phyloP scores from a whole-genome alignment of 345 rosid genomes.

The Euphorbia lathyris region DNA sequence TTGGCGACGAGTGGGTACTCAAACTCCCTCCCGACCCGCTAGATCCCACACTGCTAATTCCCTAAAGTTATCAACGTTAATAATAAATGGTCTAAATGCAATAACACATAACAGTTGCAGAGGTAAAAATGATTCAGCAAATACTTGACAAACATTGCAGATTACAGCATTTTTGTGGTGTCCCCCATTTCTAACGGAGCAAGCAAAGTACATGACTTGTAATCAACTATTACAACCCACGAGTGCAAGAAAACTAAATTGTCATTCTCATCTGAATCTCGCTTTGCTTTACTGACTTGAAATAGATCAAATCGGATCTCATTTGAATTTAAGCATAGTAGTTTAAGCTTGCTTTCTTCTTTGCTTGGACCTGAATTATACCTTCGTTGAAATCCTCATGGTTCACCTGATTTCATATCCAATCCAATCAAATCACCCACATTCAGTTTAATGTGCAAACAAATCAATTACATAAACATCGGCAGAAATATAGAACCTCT shows the following conservation, averaged over 20 bases:
- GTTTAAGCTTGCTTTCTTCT: conserved; percentile 98
- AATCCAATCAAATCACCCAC: not conserved
- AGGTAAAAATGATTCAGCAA: not conserved
- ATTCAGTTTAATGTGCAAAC: not conserved
- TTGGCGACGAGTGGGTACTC: no score
- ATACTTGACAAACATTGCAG: not conserved
- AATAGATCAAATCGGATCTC: not conserved
- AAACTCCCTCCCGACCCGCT: no score
- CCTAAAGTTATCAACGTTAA: no score
- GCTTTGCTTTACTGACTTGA: conserved; percentile 1
- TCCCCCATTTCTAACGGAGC: not conserved
- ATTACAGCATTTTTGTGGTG: not conserved
- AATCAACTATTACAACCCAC: not conserved
- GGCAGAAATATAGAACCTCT: no score
- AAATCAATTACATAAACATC: not conserved
- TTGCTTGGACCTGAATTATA: conserved; percentile 97
- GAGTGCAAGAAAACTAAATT: not conserved
- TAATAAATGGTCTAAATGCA: no score
- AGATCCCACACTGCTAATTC: no score
- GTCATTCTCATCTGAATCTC: not conserved
- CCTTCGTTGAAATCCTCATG: conserved; percentile 99
- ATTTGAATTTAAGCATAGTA: conserved; percentile 61
- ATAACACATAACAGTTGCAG: no score
- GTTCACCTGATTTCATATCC: conserved; percentile 59
- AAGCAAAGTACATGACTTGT: not conserved